Evolutionary conservation across 768 basidiomycete species (phyloP).

Genomic region (Coprinopsis sp.): DNA sequence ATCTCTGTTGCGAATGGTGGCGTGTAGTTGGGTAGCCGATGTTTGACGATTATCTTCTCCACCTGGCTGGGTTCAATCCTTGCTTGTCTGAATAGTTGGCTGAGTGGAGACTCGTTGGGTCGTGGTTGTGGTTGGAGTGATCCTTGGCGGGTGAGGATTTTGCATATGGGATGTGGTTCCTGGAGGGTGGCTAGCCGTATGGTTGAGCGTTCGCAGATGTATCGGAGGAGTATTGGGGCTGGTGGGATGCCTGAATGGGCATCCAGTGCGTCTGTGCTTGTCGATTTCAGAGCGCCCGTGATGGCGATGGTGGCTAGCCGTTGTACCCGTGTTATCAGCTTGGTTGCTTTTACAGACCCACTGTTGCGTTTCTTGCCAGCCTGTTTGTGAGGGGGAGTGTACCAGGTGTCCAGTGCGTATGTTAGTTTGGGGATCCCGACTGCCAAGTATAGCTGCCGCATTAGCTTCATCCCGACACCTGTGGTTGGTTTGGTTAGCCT

Average conservation of each 20-base stretch:
- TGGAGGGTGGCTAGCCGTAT: conserved; percentile 14
- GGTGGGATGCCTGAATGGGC: conserved; percentile 14
- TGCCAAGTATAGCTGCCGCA: conserved; percentile 18
- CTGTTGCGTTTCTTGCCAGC: not conserved
- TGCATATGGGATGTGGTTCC: conserved; percentile 8
- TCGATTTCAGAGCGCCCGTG: conserved; percentile 18
- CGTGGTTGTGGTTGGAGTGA: not conserved
- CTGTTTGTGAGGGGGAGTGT: conserved; percentile 12
- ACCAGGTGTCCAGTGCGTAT: conserved; percentile 22
- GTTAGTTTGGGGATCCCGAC: conserved; percentile 21
- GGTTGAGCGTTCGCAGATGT: conserved; percentile 7
- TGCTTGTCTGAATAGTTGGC: conserved; percentile 5
- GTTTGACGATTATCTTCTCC: conserved; percentile 10
- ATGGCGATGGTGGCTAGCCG: conserved; percentile 16
- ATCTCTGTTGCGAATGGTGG: conserved; percentile 3
- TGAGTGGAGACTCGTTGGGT: conserved; percentile 8
- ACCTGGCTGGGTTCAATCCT: conserved; percentile 9
- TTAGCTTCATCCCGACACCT: conserved; percentile 14
- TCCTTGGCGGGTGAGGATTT: not conserved
- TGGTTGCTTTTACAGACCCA: conserved; percentile 12
- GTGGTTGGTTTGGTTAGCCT: conserved; percentile 8
- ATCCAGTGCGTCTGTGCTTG: conserved; percentile 17
- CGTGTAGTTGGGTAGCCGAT: not conserved
- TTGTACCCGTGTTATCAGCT: conserved; percentile 13
- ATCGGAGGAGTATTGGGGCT: conserved; percentile 7